These are phyloP conservation scores for Akanthomyces dipterigenus DNA, from an alignment of 2,329 filamentous ascomycete genomes.

Conservation along the genomic window DNA sequence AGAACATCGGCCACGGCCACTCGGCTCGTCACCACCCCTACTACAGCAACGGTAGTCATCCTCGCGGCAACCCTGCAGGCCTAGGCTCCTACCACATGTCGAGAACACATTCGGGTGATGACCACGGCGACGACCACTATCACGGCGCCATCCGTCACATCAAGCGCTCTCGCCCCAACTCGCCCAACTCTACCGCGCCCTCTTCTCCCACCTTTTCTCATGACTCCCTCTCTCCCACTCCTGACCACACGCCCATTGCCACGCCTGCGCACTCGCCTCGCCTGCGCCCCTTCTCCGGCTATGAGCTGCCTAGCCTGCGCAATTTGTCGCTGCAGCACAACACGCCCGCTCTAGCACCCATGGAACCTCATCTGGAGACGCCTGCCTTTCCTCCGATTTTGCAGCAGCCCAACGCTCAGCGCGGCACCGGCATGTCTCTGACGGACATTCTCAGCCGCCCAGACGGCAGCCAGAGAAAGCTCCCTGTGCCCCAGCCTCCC, in stretches of 20 bases:
- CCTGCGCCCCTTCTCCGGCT: constrained; percentile 69
- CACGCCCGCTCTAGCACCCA: constrained; percentile 50
- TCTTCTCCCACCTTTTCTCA: constrained; percentile 96
- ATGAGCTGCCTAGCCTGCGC: constrained; percentile 80
- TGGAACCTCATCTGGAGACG: constrained; percentile 49
- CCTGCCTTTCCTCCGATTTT: constrained; percentile 40
- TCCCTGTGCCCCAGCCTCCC: constrained; percentile 85
- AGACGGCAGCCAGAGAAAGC: constrained; percentile 81
- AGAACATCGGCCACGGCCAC: constrained; percentile 40
- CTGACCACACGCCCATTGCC: constrained; percentile 96
- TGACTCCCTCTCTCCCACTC: constrained; percentile 89
- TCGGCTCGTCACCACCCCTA: constrained; percentile 47
- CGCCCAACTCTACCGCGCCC: constrained; percentile 89
- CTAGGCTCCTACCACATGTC: constrained; percentile 93
- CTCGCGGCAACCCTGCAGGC: constrained; percentile 62
- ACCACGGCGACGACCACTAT: constrained; percentile 72
- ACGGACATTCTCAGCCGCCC: constrained; percentile 88
- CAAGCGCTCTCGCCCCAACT: constrained; percentile 88
- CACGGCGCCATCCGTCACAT: constrained; percentile 59
- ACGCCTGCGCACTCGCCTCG: constrained; percentile 94
- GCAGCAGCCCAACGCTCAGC: constrained; percentile 32
- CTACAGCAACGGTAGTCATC: constrained; percentile 41
- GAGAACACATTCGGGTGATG: constrained; percentile 75
- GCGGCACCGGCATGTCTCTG: constrained; percentile 67
- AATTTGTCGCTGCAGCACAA: constrained; percentile 48